Conservation (phyloP, 1,139 yeast genomes). For the Kodamaea suecica region DNA sequence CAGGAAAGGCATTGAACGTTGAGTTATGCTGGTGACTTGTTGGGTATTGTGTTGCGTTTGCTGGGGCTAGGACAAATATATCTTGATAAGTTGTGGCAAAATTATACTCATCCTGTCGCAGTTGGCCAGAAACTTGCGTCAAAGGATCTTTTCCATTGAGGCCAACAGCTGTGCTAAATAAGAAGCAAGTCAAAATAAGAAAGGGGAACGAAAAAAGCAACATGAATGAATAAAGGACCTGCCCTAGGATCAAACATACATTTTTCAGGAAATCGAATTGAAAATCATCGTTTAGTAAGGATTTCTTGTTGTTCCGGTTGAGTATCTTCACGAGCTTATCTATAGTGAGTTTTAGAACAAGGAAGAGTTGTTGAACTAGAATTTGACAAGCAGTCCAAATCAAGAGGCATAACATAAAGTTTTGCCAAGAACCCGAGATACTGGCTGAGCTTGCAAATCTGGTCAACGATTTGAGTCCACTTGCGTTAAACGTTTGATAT, state of each 20-base stretch:
- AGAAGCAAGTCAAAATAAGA: conserved; percentile 38
- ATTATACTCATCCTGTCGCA: conserved; percentile 26
- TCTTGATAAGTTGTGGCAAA: conserved; percentile 26
- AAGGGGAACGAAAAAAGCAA: conserved; percentile 45
- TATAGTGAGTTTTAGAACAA: conserved; percentile 17
- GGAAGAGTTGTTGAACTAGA: conserved; percentile 22
- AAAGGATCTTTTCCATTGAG: conserved; percentile 14
- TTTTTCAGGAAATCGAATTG: conserved; percentile 21
- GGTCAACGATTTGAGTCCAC: conserved; percentile 34
- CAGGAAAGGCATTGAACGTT: neutral
- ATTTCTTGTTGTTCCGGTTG: conserved; percentile 6
- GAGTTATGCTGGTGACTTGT: too few relatives aligned
- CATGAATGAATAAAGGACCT: conserved; percentile 31
- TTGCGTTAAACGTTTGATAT: conserved; percentile 31
- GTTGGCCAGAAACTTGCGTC: conserved; percentile 16
- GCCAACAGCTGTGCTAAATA: conserved; percentile 28
- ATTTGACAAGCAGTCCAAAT: conserved; percentile 29
- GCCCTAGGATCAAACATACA: conserved; percentile 31
- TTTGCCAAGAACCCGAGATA: conserved; percentile 37
- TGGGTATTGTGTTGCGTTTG: too few relatives aligned
- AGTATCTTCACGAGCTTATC: conserved; percentile 14
- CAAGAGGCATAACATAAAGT: conserved; percentile 36
- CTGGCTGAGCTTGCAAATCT: conserved; percentile 26
- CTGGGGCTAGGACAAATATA: conserved; percentile 17
- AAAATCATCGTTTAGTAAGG: conserved; percentile 11